phyloP scores from a whole-genome alignment of 139 green algal genomes.

The Mychonastes homosphaera region DNA sequence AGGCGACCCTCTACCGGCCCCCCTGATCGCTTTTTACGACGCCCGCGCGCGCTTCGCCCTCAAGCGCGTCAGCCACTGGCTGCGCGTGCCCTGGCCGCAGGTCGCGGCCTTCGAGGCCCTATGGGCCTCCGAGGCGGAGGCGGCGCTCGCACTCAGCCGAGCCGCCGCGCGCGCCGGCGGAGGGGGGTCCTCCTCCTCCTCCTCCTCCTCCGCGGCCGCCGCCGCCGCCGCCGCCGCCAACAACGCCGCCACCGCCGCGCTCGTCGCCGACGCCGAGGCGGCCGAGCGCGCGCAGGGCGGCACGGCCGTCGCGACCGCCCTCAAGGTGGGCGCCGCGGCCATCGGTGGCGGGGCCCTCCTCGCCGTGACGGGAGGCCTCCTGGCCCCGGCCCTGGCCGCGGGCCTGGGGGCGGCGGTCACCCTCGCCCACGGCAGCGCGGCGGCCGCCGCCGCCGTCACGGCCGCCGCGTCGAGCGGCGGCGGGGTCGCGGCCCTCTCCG shows the following conservation, averaged over 20 bases:
- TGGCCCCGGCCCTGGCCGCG: slow-evolving; percentile 66
- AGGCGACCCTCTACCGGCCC: background rate
- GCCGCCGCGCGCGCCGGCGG: too few species aligned
- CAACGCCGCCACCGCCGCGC: too few species aligned
- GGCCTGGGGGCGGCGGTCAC: slow-evolving; percentile 52
- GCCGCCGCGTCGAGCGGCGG: slow-evolving; percentile 33
- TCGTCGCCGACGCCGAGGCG: too few species aligned
- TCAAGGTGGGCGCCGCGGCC: slow-evolving; percentile 53
- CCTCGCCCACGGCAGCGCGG: slow-evolving; percentile 33
- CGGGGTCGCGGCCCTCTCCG: slow-evolving; percentile 45
- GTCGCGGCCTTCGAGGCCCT: slow-evolving; percentile 39
- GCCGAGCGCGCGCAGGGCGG: slow-evolving; percentile 2
- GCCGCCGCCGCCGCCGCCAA: too few species aligned
- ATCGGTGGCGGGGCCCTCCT: slow-evolving; percentile 63
- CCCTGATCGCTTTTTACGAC: slow-evolving; percentile 54
- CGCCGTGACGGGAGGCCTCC: slow-evolving; percentile 66
- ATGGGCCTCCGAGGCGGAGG: too few species aligned
- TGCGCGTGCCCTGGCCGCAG: slow-evolving; percentile 52
- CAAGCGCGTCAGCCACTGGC: slow-evolving; percentile 54
- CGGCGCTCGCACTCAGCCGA: too few species aligned
- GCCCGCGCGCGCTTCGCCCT: slow-evolving; percentile 52
- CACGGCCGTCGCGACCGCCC: slow-evolving; percentile 24
- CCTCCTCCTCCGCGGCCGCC: too few species aligned
- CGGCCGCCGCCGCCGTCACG: slow-evolving; percentile 33
- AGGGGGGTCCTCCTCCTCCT: too few species aligned